A percentile compares a stretch with the other conserved stretches of the same genome.
phyloP scores from a whole-genome alignment of 352 stramenopile species.

The Phytophthora macrochlamydospora region DNA sequence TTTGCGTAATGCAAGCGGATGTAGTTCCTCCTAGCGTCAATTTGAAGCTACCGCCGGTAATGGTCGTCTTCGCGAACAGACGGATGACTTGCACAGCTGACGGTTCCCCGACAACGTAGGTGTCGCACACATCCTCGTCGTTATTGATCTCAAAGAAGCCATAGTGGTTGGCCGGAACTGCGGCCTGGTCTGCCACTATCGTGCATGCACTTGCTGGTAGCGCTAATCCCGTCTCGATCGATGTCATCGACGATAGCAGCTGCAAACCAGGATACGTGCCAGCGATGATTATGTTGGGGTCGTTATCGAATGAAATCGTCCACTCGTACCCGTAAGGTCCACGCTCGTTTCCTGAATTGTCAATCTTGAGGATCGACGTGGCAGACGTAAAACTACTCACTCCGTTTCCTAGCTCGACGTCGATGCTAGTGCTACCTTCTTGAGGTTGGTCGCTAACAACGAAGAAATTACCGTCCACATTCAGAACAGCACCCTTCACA shows the following conservation, averaged over 20 bases:
- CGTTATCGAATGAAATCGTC: conserved; percentile 64
- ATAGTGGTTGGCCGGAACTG: conserved; percentile 41
- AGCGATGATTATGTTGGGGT: conserved; percentile 40
- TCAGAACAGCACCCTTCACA: conserved; percentile 36
- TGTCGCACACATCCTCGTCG: conserved; percentile 53
- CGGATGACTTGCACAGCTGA: conserved; percentile 72
- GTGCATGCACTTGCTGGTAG: conserved; percentile 23
- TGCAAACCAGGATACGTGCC: conserved; percentile 51
- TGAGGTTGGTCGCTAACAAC: conserved; percentile 46
- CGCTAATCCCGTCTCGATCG: conserved; percentile 36
- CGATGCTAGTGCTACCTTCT: conserved; percentile 40
- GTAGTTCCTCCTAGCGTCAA: conserved; percentile 65
- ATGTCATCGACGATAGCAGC: conserved; percentile 53
- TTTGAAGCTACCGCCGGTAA: conserved; percentile 58
- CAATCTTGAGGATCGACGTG: conserved; percentile 42
- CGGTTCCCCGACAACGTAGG: conserved; percentile 63
- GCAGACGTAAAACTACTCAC: conserved; percentile 35
- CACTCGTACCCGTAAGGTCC: conserved; percentile 70
- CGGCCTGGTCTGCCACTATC: conserved; percentile 33
- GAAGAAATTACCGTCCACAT: conserved; percentile 40
- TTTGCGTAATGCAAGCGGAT: conserved; percentile 40
- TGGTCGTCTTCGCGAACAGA: conserved; percentile 68
- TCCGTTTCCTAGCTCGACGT: conserved; percentile 46
- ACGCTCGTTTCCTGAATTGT: conserved; percentile 38
- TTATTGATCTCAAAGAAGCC: conserved; percentile 67